These are phyloP conservation scores for Aspergillus taichungensis DNA, from an alignment of 495 filamentous ascomycete species.

Conservation along the genomic window DNA sequence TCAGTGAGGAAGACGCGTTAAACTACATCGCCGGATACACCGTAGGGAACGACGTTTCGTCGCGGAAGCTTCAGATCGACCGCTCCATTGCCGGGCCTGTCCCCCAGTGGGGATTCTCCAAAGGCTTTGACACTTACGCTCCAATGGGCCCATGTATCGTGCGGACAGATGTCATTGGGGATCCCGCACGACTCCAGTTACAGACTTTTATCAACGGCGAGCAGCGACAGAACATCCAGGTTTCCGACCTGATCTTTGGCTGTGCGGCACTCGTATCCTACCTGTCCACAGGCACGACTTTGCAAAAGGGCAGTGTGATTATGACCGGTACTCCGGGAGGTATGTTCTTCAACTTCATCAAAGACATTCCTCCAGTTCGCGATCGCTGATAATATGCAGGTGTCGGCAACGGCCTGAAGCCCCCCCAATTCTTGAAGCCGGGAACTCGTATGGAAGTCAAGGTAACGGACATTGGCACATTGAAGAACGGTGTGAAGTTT, in stretches of 20 bases:
- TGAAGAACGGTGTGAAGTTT: background rate
- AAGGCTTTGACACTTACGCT: slow-evolving; percentile 71
- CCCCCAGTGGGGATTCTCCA: slow-evolving; percentile 65
- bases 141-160: slow-evolving; percentile 53
- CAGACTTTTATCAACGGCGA: slow-evolving; percentile 55
- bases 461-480: background rate
- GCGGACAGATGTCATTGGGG: slow-evolving; percentile 17
- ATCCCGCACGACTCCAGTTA: slow-evolving; percentile 52
- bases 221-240: slow-evolving; percentile 53
- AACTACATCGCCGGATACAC: slow-evolving; percentile 42
- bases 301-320: slow-evolving; percentile 65
- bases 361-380: too few relatives aligned
- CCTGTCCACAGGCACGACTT: slow-evolving; percentile 59
- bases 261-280: slow-evolving; percentile 58
- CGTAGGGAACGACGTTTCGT: slow-evolving; percentile 41
- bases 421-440: background rate
- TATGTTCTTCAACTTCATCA: slow-evolving; percentile 3
- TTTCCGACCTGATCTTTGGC: slow-evolving; percentile 63
- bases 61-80: slow-evolving; percentile 36
- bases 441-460: background rate
- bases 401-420: background rate
- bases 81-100: slow-evolving; percentile 50
- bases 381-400: background rate
- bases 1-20: slow-evolving; percentile 30
- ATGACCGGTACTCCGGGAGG: slow-evolving; percentile 59